phyloP scores from a whole-genome alignment of 257 asterid genomes.

The Lantana camara region DNA sequence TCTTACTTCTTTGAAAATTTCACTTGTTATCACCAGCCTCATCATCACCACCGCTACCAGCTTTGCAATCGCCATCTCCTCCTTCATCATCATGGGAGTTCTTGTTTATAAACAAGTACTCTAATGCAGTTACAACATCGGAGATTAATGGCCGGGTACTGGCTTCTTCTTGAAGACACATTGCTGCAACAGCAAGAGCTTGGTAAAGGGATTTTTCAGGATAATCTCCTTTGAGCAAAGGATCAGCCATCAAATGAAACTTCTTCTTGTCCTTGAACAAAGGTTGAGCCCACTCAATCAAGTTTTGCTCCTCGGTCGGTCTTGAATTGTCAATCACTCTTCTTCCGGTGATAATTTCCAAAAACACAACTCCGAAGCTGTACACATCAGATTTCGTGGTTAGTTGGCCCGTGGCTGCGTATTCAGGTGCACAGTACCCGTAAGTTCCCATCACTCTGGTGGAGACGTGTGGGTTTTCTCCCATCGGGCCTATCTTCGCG shows the following conservation, averaged over 20 bases:
- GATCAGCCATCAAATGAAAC: slow-evolving; percentile 59
- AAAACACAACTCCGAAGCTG: slow-evolving; percentile 60
- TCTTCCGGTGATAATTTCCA: slow-evolving; percentile 63
- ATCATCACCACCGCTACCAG: too few relatives aligned
- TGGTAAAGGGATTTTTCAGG: slow-evolving; percentile 53
- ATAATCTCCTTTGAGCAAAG: slow-evolving; percentile 44
- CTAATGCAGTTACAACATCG: slow-evolving; percentile 56
- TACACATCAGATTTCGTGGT: slow-evolving; percentile 57
- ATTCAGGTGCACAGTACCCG: slow-evolving; percentile 73
- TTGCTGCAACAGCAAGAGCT: slow-evolving; percentile 70
- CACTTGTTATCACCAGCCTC: neutral
- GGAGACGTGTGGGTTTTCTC: slow-evolving; percentile 35
- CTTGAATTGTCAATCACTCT: slow-evolving; percentile 52
- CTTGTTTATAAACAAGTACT: slow-evolving; percentile 25
- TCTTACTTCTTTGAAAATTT: too few relatives aligned
- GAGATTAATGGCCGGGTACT: slow-evolving; percentile 53
- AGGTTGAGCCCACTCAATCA: slow-evolving; percentile 63
- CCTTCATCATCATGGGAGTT: slow-evolving; percentile 1
- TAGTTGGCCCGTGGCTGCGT: slow-evolving; percentile 44
- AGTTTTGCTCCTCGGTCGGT: slow-evolving; percentile 48
- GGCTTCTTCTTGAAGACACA: slow-evolving; percentile 70
- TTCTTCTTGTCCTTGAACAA: slow-evolving; percentile 53
- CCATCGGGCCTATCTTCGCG: slow-evolving; percentile 56
- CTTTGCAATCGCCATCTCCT: neutral
- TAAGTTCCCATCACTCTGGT: slow-evolving; percentile 66